These are phyloP conservation scores for Exophiala oligosperma DNA, from an alignment of 2,329 filamentous ascomycete genomes.

Conservation along the genomic window DNA sequence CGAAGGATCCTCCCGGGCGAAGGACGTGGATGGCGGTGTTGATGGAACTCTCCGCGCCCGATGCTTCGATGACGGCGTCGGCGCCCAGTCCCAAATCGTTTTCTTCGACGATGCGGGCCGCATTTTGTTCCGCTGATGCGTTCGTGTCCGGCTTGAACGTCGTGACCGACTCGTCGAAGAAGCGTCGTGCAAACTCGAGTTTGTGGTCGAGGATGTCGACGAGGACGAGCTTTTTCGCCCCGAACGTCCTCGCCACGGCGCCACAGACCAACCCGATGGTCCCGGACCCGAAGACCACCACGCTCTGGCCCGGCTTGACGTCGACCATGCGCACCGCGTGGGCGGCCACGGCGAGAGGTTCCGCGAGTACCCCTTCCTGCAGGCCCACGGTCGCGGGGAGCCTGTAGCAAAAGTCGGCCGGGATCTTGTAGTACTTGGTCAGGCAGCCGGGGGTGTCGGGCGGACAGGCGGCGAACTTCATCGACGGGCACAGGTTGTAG, in stretches of 20 bases:
- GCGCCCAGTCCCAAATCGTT: conserved; percentile 41
- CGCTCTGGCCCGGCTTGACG: conserved; percentile 40
- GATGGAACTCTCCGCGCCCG: conserved; percentile 45
- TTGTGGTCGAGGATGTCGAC: conserved; percentile 62
- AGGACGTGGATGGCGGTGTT: conserved; percentile 45
- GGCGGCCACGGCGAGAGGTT: conserved; percentile 51
- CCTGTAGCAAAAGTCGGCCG: conserved; percentile 41
- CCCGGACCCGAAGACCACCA: conserved; percentile 43
- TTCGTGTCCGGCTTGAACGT: conserved; percentile 22
- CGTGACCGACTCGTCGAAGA: conserved; percentile 17
- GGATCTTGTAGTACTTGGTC: conserved; percentile 38
- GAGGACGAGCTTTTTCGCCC: conserved; percentile 60
- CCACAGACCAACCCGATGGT: conserved; percentile 59
- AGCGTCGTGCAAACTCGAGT: conserved; percentile 52
- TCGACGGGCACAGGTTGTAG: conserved; percentile 44
- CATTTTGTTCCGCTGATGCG: conserved; percentile 30
- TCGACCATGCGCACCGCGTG: conserved; percentile 44
- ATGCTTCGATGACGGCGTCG: conserved; percentile 45
- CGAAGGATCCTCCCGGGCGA: conserved; percentile 33
- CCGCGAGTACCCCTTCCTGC: conserved; percentile 48
- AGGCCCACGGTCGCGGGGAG: conserved; percentile 40
- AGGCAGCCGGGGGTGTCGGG: conserved; percentile 41
- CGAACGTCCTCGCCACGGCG: conserved; percentile 61
- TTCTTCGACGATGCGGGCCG: conserved; percentile 34
- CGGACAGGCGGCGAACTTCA: conserved; percentile 44